Conservation (phyloP, 148 eudicot genomes). For the Beta vulgaris region DNA sequence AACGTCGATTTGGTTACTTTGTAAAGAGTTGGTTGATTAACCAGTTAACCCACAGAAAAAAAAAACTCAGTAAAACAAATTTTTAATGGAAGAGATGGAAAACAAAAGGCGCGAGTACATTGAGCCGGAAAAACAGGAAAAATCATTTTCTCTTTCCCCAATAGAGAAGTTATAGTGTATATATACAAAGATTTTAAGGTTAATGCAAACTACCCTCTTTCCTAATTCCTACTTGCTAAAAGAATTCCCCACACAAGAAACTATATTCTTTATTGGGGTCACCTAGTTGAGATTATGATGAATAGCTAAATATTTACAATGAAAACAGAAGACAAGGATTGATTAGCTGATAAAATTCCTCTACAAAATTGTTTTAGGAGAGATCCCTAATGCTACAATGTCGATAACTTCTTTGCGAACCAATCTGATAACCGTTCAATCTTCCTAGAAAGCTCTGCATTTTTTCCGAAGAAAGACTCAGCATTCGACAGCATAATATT, state of each 20-base stretch:
- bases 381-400: slow-evolving; percentile 44
- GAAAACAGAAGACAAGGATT: slow-evolving; percentile 4
- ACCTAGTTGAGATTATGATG: slow-evolving; percentile 11
- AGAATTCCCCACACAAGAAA: slow-evolving; percentile 20
- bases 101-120: neutral
- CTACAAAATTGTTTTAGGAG: slow-evolving; percentile 58
- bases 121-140: neutral
- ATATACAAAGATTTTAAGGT: slow-evolving; percentile 26
- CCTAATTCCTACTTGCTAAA: slow-evolving; percentile 20
- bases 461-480: slow-evolving; percentile 60
- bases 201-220: slow-evolving; percentile 13
- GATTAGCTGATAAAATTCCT: slow-evolving; percentile 19
- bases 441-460: slow-evolving; percentile 50
- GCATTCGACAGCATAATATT: slow-evolving; percentile 66
- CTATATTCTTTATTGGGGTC: neutral
- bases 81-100: too few species aligned
- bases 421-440: slow-evolving; percentile 69
- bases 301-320: slow-evolving; percentile 32
- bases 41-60: too few species aligned
- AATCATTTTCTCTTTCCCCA: neutral
- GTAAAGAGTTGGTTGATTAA: too few species aligned
- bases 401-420: slow-evolving; percentile 52
- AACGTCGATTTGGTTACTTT: too few species aligned
- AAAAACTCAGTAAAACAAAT: too few species aligned
- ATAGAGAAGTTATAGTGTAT: slow-evolving; percentile 1